Base-by-base conservation (phyloP, 345 rosid species). In the Turritis glabra region DNA sequence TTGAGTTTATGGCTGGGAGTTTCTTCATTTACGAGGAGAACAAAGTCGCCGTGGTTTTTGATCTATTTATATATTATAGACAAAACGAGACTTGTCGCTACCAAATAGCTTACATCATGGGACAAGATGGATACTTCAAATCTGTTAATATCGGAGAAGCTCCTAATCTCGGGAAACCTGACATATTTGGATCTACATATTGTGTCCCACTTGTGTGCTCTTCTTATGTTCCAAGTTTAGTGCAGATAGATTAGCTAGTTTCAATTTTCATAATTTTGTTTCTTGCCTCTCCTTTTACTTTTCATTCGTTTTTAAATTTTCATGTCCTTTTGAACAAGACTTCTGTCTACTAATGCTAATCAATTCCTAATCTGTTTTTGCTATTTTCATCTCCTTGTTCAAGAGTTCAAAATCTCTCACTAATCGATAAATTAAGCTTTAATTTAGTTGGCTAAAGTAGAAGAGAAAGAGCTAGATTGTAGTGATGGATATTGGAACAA, bases 401-500 rank as follows among this genome's bases (percentile, higher is more conserved):
- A 38, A 38, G 13, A 38, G 44, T 13, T 38, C 44, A 38, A 38
- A 38, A 38, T 12, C 15, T 38, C 44, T 38, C 44, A 13, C 5
- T 12, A 38, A 38, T 13, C 6, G 2, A 38, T 38, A 38, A 38
- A 4, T 4, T 38, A 38, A 38, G n/a, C 44, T 38, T 38, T 38
- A 38, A 12, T 38, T 38, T 38, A 38, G 44, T 14, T 38, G n/a
- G 44, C 44, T 13, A 4, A 38, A 38, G n/a, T 38, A 41, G n/a
- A n/a, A n/a, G n/a, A n/a, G n/a, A n/a, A n/a, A n/a, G n/a, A n/a
- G n/a, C n/a, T n/a, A n/a, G n/a, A n/a, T n/a, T n/a, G 96, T 95
- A 9, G 99, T 95, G 66, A 85, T 65, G 86, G 92, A 86, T 72
- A 89, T 85, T 67, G 95, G 92, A 25, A 72, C 64, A 7, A 85